Conservation (phyloP, 2,329 filamentous ascomycete species). For the Paramyrothecium roridum region DNA sequence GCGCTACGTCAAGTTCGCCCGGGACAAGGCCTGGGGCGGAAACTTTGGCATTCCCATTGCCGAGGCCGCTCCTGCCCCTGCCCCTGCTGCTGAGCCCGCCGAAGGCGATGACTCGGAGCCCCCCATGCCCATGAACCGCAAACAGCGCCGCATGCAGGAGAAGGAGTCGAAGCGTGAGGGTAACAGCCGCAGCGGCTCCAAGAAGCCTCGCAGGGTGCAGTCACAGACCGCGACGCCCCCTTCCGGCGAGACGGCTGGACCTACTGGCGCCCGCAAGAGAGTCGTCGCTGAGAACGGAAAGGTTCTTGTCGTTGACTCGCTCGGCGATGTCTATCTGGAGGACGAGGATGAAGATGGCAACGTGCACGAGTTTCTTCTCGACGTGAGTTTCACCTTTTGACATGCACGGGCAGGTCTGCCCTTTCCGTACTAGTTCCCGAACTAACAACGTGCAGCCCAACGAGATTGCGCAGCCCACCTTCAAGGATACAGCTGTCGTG, state of each 20-base stretch:
- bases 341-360: constrained; percentile 85
- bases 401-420: not conserved
- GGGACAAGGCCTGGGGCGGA: constrained; percentile 86
- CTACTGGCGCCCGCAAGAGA: constrained; percentile 77
- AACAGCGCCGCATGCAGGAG: constrained; percentile 85
- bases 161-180: constrained; percentile 73
- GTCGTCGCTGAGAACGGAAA: constrained; percentile 95
- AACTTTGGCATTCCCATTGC: constrained; percentile 70
- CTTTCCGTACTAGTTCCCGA: not conserved
- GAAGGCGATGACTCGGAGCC: constrained; percentile 46
- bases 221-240: constrained; percentile 33
- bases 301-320: constrained; percentile 84
- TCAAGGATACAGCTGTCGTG: constrained; percentile 79
- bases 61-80: constrained; percentile 40
- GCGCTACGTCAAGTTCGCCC: constrained; percentile 85
- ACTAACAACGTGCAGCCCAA: constrained; percentile 54
- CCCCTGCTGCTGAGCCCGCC: constrained; percentile 40
- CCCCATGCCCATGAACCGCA: constrained; percentile 69
- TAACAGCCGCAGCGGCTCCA: constrained; percentile 49
- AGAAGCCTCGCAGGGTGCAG: constrained; percentile 35
- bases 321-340: constrained; percentile 93
- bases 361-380: constrained; percentile 78
- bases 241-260: constrained; percentile 43
- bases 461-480: constrained; percentile 72
- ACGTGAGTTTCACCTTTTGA: constrained; percentile 56